Base-by-base conservation (phyloP, 306 rosid species). In the Quillaja saponaria region DNA sequence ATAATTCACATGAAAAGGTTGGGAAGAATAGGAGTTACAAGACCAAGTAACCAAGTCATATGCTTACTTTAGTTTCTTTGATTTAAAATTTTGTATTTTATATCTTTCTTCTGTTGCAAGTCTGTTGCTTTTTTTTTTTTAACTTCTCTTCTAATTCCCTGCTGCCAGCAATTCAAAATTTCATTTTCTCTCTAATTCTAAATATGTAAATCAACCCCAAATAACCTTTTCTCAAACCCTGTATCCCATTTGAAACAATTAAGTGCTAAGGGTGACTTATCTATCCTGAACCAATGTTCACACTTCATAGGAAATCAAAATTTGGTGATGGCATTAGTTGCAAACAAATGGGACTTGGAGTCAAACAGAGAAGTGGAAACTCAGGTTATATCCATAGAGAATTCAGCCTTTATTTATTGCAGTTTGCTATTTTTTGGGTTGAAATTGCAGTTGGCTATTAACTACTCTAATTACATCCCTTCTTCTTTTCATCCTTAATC, bases 291-390 rank as follows among this genome's bases (percentile, higher is more conserved):
- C 47, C 54, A 28, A 49, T 53, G 48, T 8, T 57, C 72, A n/a
- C n/a, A n/a, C n/a, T 37, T 6, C 7, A 55, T 25, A 90, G 97
- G 90, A 57, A 90, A 71, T 73, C 78, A 66, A 52, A 90, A 77
- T 63, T 19, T 81, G 71, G 91, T 86, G 67, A 71, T 86, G 97
- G 95, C 87, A 8, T 77, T 90, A 57, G 97, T 79, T 18, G 97
- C 81, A 61, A 90, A 90, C 61, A 90, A 90, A 69, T 80, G 66
- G 21, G 97, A 90, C 71, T 68, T 90, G 84, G 91, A 74, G 44
- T 81, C 79, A 2, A 82, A 68, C 56, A 82, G 95, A 68, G 91
- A 90, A 73, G 82, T 90, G 20, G 78, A 61, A 39, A 44, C 72
- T 34, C 95, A 90, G 96, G 96, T 88, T 25, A 25, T 25, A 25